Evolutionary conservation across 768 basidiomycete species (phyloP).

Genomic region (Mycena rebaudengoi): DNA sequence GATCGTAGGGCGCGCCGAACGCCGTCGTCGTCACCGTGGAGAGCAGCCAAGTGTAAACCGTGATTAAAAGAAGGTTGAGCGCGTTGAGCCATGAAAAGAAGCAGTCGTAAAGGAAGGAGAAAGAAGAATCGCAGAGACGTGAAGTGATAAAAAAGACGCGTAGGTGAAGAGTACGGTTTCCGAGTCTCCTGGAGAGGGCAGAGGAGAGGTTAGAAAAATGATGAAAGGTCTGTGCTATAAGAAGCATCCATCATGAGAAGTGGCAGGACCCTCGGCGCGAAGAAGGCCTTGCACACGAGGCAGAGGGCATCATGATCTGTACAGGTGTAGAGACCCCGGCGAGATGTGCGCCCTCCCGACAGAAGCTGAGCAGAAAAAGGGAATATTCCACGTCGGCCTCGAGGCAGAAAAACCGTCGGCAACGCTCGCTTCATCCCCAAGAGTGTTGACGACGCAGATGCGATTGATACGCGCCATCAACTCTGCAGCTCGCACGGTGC

Average conservation of each 20-base stretch:
- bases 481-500: too few species aligned
- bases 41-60: conserved; percentile 63
- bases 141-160: conserved; percentile 26
- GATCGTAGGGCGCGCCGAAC: conserved; percentile 60
- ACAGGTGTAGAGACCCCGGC: not conserved
- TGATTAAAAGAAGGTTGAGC: conserved; percentile 44
- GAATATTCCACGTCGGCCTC: conserved; percentile 29
- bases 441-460: not conserved
- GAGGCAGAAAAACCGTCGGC: conserved; percentile 26
- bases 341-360: conserved; percentile 1
- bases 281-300: conserved; percentile 34
- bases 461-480: not conserved
- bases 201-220: conserved; percentile 21
- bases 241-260: conserved; percentile 23
- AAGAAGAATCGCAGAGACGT: conserved; percentile 17
- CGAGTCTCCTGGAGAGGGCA: conserved; percentile 21
- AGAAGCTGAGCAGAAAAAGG: conserved; percentile 4
- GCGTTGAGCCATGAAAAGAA: conserved; percentile 32
- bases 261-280: not conserved
- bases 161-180: conserved; percentile 21
- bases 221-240: conserved; percentile 21
- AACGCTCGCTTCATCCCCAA: conserved; percentile 11
- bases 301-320: conserved; percentile 19
- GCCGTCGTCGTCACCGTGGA: conserved; percentile 62
- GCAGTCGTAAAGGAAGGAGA: conserved; percentile 9